Conservation (phyloP, 768 basidiomycete genomes). For the Russula ochroleuca region DNA sequence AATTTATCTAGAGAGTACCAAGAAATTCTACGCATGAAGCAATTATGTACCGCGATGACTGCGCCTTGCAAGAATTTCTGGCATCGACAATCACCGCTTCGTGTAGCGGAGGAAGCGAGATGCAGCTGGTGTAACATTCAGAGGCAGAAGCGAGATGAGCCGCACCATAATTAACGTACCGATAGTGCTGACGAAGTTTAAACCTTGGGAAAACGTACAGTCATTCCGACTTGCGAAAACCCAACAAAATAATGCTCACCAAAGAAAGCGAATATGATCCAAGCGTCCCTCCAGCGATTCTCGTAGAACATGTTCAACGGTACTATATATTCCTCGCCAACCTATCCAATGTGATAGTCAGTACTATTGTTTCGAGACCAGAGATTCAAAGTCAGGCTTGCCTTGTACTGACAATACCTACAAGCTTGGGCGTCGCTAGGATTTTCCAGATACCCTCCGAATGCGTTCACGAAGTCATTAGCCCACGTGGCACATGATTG, state of each 20-base stretch:
- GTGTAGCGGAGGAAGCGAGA: slow-evolving; percentile 69
- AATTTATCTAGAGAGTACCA: neutral
- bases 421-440: slow-evolving; percentile 54
- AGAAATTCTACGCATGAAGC: neutral
- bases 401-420: slow-evolving; percentile 64
- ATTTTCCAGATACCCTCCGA: slow-evolving; percentile 75
- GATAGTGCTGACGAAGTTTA: slow-evolving; percentile 66
- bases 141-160: neutral
- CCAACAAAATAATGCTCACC: slow-evolving; percentile 36
- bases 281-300: slow-evolving; percentile 63
- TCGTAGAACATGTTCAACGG: slow-evolving; percentile 62
- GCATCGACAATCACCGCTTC: slow-evolving; percentile 43
- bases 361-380: too few species aligned
- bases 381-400: slow-evolving; percentile 34
- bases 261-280: slow-evolving; percentile 60
- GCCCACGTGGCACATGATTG: slow-evolving; percentile 74
- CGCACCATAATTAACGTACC: slow-evolving; percentile 31
- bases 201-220: slow-evolving; percentile 38
- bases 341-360: slow-evolving; percentile 26
- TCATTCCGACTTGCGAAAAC: neutral
- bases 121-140: slow-evolving; percentile 40
- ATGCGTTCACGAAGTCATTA: slow-evolving; percentile 49
- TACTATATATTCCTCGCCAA: slow-evolving; percentile 66
- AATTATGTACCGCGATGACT: neutral
- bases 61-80: neutral